phyloP scores from a whole-genome alignment of 2,329 filamentous ascomycete species.

The Atkinsonella texensis region DNA sequence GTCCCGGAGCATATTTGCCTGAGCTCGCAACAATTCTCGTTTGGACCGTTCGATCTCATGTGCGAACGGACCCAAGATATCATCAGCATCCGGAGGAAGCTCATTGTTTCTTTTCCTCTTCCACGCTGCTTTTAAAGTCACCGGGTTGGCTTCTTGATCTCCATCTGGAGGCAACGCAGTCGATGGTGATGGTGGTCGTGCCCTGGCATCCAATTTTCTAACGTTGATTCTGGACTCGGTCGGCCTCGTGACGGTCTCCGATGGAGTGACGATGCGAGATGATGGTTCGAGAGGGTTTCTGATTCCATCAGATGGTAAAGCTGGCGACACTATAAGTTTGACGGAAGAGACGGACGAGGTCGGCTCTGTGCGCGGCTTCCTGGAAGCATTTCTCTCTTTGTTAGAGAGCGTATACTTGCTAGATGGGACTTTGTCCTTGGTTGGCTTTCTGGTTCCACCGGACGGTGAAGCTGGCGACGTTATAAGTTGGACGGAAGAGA shows the following conservation, averaged over 20 bases:
- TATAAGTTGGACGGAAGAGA: background rate
- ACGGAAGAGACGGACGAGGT: background rate
- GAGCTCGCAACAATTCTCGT: background rate
- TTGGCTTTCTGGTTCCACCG: background rate
- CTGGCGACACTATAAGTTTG: background rate
- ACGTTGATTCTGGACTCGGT: too few relatives aligned
- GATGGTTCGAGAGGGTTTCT: background rate
- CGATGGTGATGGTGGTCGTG: too few relatives aligned
- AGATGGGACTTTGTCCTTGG: too few relatives aligned
- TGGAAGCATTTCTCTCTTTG: too few relatives aligned
- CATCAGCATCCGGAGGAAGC: background rate
- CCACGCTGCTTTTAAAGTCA: background rate
- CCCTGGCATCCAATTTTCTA: too few relatives aligned
- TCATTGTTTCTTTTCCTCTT: background rate
- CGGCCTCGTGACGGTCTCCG: too few relatives aligned
- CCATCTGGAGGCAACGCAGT: background rate
- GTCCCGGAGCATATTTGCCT: conserved; percentile 4
- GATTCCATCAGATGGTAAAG: background rate
- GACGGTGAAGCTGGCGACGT: background rate
- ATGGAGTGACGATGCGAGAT: background rate
- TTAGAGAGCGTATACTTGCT: background rate
- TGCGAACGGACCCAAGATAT: conserved; percentile 2
- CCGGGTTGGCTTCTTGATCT: background rate
- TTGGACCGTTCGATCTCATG: background rate
- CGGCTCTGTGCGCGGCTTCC: too few relatives aligned